Percentiles rank a stretch among this genome's conserved stretches.
Conservation (phyloP, 306 rosid genomes). For the Inga laurina region DNA sequence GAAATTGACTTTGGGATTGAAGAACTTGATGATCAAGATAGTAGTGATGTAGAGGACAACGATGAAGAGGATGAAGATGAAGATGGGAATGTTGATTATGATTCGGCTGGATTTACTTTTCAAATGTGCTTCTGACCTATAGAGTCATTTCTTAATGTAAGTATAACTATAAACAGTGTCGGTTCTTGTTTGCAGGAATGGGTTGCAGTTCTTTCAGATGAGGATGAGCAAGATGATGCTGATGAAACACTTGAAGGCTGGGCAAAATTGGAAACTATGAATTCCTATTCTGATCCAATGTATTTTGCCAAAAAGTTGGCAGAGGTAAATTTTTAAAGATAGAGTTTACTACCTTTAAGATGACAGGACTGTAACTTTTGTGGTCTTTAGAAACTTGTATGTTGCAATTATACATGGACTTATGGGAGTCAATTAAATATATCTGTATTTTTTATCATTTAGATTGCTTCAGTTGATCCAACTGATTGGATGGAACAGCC, state of each 20-base stretch:
- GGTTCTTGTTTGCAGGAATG: slow-evolving; percentile 72
- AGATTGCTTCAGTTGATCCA: slow-evolving; percentile 89
- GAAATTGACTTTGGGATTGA: slow-evolving; percentile 88
- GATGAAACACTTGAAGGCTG: slow-evolving; percentile 83
- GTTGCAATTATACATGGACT: slow-evolving; percentile 17
- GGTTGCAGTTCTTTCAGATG: slow-evolving; percentile 80
- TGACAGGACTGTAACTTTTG: background rate
- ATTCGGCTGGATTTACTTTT: slow-evolving; percentile 54
- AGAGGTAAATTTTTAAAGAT: slow-evolving; percentile 58
- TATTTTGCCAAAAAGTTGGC: slow-evolving; percentile 83
- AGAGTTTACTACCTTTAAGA: slow-evolving; percentile 34
- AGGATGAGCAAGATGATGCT: slow-evolving; percentile 57
- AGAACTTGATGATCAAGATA: slow-evolving; percentile 78
- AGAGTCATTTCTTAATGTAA: slow-evolving; percentile 29
- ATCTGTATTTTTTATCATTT: slow-evolving; percentile 35
- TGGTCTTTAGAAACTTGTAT: slow-evolving; percentile 19
- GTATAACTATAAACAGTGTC: slow-evolving; percentile 20
- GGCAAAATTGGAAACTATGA: slow-evolving; percentile 90
- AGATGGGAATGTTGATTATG: slow-evolving; percentile 59
- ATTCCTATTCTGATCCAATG: slow-evolving; percentile 85
- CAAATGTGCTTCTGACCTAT: slow-evolving; percentile 7
- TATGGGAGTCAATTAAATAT: slow-evolving; percentile 11
- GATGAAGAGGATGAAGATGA: slow-evolving; percentile 52
- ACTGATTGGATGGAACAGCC: slow-evolving; percentile 95
- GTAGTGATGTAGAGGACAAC: slow-evolving; percentile 53